Conservation (phyloP, 208 protist species). For the Angomonas deanei region DNA sequence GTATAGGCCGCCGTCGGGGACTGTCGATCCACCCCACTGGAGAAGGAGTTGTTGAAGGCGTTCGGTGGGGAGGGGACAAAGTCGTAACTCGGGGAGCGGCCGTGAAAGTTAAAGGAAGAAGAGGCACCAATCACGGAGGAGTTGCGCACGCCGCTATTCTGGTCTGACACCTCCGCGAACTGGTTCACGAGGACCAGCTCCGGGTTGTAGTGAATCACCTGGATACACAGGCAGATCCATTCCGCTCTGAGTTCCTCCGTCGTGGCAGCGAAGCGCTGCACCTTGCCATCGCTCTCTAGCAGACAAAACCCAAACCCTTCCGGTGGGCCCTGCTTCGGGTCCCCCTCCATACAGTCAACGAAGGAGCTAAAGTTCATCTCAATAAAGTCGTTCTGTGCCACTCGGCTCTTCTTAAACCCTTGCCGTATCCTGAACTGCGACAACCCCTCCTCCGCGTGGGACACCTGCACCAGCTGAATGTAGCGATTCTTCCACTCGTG, state of each 20-base stretch:
- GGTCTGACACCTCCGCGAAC: too few species aligned
- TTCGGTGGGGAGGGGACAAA: not conserved
- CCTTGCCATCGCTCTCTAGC: not conserved
- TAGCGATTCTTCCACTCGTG: conserved; percentile 16
- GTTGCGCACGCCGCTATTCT: too few species aligned
- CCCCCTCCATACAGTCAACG: not conserved
- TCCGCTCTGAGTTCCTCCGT: not conserved
- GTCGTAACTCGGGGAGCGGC: not conserved
- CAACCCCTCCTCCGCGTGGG: not conserved
- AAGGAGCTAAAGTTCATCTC: not conserved
- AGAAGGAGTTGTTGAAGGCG: conserved; percentile 2
- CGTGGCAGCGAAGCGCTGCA: not conserved
- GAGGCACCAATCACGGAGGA: not conserved
- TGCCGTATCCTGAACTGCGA: not conserved
- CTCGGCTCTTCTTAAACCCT: not conserved
- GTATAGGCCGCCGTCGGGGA: conserved; percentile 3
- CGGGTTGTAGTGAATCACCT: not conserved
- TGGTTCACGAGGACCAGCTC: not conserved
- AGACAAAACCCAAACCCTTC: not conserved
- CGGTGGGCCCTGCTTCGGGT: not conserved
- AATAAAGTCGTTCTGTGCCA: not conserved
- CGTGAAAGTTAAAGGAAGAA: not conserved
- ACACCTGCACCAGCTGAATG: conserved; percentile 8
- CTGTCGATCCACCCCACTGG: conserved; percentile 6
- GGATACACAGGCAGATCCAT: not conserved